Base-by-base conservation (phyloP, 768 basidiomycete species). In the Naganishia randhawae region DNA sequence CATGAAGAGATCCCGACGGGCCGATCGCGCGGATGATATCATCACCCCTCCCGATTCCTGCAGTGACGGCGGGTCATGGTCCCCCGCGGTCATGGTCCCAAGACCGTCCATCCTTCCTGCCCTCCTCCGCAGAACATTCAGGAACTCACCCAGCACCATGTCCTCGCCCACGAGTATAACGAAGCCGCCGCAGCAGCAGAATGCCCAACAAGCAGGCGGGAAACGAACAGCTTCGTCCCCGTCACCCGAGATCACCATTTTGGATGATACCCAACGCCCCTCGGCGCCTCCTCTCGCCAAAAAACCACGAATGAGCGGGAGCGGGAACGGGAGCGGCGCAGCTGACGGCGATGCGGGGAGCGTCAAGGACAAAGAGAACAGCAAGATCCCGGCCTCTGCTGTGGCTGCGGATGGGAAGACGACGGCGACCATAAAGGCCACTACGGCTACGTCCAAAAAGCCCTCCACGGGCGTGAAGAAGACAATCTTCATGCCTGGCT, bases 401-500 rank as follows among this genome's bases (percentile, higher is more conserved):
- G n/a, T n/a, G n/a, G n/a, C n/a, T n/a, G n/a, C n/a, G n/a, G n/a
- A n/a, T 16, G 41, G 41, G 14, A 42, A 42, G 3, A 13, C 54
- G 10, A 39, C 1, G 13, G 2, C 35, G 35, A 39, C 13, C n/a
- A 32, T 17, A 22, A 32, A 32, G 41, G 32, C 17, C 25, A 25
- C 2, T 16, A 25, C 22, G 2, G 31, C 25, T 8, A 25, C 39
- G 2, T 27, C 5, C n/a, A 63, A 50, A 19, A 63, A 48, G 29
- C 3, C 63, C 2, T 19, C 42, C 31, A 19, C 45, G 48, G 39
- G 22, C 1, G 57, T 68, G 31, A 61, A 61, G 27, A 68, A 63
- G 57, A 37, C 45, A 17, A 50, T 68, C 32, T 63, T 62, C 42
- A 68, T 68, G 67, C 67, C 67, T 10, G 67, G 67, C 16, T 50